A percentile compares a stretch with the other conserved stretches of the same genome.
phyloP scores from a whole-genome alignment of 2,329 filamentous ascomycete genomes.

The Juglanconis juglandina region DNA sequence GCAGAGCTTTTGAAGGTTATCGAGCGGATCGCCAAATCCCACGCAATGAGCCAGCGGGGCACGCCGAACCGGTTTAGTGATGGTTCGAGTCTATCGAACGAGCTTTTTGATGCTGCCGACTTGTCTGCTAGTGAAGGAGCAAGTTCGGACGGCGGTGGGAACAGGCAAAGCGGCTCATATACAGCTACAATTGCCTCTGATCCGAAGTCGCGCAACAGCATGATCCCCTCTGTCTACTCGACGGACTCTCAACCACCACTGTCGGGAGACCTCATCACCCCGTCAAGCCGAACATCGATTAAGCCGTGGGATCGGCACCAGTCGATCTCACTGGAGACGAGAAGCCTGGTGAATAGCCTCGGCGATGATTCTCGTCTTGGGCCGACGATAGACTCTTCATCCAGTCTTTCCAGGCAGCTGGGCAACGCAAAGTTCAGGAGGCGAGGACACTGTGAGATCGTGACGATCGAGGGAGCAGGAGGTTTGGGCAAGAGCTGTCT shows the following conservation, averaged over 20 bases:
- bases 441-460: conserved; percentile 61
- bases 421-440: conserved; percentile 57
- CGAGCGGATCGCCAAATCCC: conserved; percentile 68
- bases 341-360: conserved; percentile 43
- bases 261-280: conserved; percentile 41
- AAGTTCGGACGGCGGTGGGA: conserved; percentile 54
- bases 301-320: conserved; percentile 52
- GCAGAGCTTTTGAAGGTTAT: conserved; percentile 70
- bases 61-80: conserved; percentile 48
- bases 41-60: conserved; percentile 45
- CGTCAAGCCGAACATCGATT: conserved; percentile 32
- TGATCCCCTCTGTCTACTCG: conserved; percentile 39
- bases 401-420: conserved; percentile 52
- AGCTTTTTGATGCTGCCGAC: conserved; percentile 46
- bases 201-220: conserved; percentile 34
- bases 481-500: conserved; percentile 65
- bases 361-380: conserved; percentile 42
- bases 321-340: conserved; percentile 47
- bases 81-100: conserved; percentile 50
- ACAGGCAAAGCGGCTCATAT: conserved; percentile 48
- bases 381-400: conserved; percentile 41
- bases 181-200: conserved; percentile 43
- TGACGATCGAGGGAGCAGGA: conserved; percentile 58
- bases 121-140: conserved; percentile 54
- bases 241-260: conserved; percentile 35